phyloP scores from a whole-genome alignment of 345 rosid genomes.

The Trapa incisa region DNA sequence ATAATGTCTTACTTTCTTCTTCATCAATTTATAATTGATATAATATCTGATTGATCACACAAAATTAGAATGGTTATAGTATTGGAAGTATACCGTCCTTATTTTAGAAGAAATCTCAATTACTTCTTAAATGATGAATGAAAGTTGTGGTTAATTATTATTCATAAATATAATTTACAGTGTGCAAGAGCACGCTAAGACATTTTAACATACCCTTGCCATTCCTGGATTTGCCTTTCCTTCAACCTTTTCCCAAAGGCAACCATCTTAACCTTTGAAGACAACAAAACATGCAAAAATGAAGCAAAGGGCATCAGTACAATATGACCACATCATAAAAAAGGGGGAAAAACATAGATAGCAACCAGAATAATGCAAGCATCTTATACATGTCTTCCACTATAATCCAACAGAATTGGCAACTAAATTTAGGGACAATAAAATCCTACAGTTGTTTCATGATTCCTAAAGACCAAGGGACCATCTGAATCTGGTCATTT shows the following conservation, averaged over 20 bases:
- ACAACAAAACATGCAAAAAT: too few relatives aligned
- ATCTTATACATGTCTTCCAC: background rate
- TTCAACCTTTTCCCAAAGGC: too few relatives aligned
- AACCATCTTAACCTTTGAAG: constrained; percentile 16
- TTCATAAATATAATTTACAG: background rate
- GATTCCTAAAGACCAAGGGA: background rate
- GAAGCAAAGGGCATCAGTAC: background rate
- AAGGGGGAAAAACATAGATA: background rate
- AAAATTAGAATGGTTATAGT: background rate
- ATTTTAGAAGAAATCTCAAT: background rate
- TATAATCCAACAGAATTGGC: background rate
- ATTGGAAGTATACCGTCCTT: background rate
- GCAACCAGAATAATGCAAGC: background rate
- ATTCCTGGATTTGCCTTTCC: too few relatives aligned
- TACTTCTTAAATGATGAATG: background rate
- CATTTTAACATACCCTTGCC: too few relatives aligned
- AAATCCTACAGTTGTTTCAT: background rate
- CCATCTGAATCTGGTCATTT: background rate
- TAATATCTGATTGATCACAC: constrained; percentile 43
- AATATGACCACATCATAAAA: constrained; percentile 1
- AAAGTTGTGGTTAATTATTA: background rate
- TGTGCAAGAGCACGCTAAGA: too few relatives aligned
- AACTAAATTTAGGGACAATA: too few relatives aligned
- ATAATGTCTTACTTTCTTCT: constrained; percentile 80
- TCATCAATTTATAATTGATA: constrained; percentile 91